Conservation (phyloP, 345 rosid species). For the Physaria fendleri region DNA sequence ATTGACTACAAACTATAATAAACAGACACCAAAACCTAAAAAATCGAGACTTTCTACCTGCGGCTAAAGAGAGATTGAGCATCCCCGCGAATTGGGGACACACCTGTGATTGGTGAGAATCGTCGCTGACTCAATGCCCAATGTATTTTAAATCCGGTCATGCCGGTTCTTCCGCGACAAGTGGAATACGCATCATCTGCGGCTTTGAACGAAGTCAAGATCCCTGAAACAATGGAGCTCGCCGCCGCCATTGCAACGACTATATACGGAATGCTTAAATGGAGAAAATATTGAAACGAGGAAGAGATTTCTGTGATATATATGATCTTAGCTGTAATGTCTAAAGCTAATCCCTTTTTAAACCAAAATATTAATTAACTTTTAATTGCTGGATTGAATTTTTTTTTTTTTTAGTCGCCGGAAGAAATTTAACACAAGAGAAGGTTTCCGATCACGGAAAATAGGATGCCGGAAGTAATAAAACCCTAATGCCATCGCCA, state of each 20-base stretch:
- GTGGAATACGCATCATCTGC: background rate
- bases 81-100: background rate
- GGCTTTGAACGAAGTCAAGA: slow-evolving; percentile 11
- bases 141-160: background rate
- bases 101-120: background rate
- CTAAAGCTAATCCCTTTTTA: background rate
- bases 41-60: slow-evolving; percentile 5
- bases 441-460: slow-evolving; percentile 66
- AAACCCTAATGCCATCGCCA: slow-evolving; percentile 79
- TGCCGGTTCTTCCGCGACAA: slow-evolving; percentile 6
- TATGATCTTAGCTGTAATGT: background rate
- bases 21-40: background rate
- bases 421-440: slow-evolving; percentile 68
- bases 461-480: slow-evolving; percentile 84
- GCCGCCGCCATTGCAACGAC: background rate
- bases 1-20: background rate
- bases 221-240: slow-evolving; percentile 26
- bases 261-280: background rate
- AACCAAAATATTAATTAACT: background rate
- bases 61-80: background rate
- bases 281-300: background rate
- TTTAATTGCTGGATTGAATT: background rate
- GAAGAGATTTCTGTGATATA: background rate
- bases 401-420: slow-evolving; percentile 35
- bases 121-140: slow-evolving; percentile 11